phyloP scores from a whole-genome alignment of 441 rosid species.

The Iberis amara region DNA sequence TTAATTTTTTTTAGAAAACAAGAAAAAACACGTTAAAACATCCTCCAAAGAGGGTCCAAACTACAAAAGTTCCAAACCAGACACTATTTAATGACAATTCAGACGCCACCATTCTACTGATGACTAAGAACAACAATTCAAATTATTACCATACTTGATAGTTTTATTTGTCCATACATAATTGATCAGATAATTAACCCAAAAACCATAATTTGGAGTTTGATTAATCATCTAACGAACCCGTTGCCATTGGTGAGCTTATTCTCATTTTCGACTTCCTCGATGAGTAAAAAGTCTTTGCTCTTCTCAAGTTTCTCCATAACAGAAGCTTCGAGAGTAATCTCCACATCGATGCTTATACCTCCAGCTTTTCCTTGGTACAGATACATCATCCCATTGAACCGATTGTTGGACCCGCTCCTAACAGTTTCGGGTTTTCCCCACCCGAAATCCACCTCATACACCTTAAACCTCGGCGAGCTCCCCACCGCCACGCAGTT shows the following conservation, averaged over 20 bases:
- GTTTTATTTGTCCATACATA: no score
- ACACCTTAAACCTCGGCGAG: slow-evolving; percentile 87
- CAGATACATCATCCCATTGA: slow-evolving; percentile 91
- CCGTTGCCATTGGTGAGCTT: slow-evolving; percentile 16
- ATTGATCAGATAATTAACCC: slow-evolving; percentile 12
- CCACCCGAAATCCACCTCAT: slow-evolving; percentile 88
- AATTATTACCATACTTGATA: no score
- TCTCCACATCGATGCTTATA: slow-evolving; percentile 75
- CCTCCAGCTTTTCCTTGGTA: slow-evolving; percentile 85
- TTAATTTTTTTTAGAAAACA: no score
- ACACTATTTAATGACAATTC: no score
- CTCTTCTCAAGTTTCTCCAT: slow-evolving; percentile 72
- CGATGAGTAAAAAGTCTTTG: slow-evolving; percentile 44
- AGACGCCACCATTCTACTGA: no score
- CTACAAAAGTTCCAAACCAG: no score
- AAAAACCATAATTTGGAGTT: not conserved
- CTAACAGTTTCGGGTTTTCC: slow-evolving; percentile 77
- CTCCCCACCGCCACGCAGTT: slow-evolving; percentile 88
- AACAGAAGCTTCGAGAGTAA: slow-evolving; percentile 51
- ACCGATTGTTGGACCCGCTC: slow-evolving; percentile 76
- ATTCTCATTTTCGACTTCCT: slow-evolving; percentile 13
- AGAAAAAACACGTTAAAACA: no score
- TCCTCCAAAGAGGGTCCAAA: no score
- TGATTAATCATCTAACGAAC: slow-evolving; percentile 19
- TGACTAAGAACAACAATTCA: no score